Evolutionary conservation across 140 eudicot species (phyloP).

Genomic region (Flaveria floridana): DNA sequence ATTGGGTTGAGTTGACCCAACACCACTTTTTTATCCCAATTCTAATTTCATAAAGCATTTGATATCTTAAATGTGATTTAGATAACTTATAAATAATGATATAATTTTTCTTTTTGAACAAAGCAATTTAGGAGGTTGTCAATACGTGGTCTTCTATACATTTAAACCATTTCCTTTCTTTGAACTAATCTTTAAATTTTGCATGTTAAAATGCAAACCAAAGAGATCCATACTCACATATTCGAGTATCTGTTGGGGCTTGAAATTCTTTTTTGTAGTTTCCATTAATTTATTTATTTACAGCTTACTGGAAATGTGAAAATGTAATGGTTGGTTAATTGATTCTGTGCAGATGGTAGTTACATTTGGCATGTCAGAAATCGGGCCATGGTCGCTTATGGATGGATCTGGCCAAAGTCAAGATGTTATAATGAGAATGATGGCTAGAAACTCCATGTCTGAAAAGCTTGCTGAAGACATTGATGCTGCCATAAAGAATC

Average conservation of each 20-base stretch:
- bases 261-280: no score
- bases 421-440: slow-evolving; percentile 94
- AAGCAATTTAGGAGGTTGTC: background rate
- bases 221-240: background rate
- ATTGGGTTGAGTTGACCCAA: background rate
- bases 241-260: background rate
- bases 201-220: background rate
- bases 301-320: slow-evolving; percentile 1
- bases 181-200: background rate
- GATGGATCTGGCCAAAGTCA: slow-evolving; percentile 77
- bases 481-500: slow-evolving; percentile 73
- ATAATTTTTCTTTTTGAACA: background rate
- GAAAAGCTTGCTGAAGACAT: slow-evolving; percentile 91
- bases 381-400: slow-evolving; percentile 98
- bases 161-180: background rate
- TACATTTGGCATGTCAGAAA: slow-evolving; percentile 94
- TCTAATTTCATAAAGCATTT: background rate
- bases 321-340: slow-evolving; percentile 1
- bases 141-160: no score
- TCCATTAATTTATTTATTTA: background rate
- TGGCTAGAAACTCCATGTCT: slow-evolving; percentile 96
- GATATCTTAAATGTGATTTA: no score
- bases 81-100: background rate
- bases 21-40: background rate
- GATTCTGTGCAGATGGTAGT: slow-evolving; percentile 69